A percentile compares a stretch with the other conserved stretches of the same genome.
phyloP scores from a whole-genome alignment of 345 rosid species.

The Salix exigua region DNA sequence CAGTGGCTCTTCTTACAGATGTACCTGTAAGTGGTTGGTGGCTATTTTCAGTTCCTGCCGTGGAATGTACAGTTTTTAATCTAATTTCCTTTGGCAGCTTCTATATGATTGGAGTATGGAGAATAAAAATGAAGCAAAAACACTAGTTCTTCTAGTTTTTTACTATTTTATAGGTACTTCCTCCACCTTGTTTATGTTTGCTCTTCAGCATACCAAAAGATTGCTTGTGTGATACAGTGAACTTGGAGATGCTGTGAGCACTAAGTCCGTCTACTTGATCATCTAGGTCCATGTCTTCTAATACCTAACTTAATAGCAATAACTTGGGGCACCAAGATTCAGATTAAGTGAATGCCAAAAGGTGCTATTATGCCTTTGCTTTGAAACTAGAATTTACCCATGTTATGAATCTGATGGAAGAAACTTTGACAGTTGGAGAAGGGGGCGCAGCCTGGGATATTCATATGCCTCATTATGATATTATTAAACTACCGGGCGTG shows the following conservation, averaged over 20 bases:
- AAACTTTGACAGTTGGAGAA: neutral
- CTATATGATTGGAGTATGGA: slow-evolving; percentile 43
- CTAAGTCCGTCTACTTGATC: neutral
- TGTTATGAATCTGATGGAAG: neutral
- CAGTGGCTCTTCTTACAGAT: slow-evolving; percentile 45
- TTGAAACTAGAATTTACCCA: neutral
- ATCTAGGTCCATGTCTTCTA: neutral
- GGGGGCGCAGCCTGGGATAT: neutral
- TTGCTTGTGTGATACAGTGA: neutral
- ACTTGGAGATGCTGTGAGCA: neutral
- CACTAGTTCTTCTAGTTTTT: slow-evolving; percentile 38
- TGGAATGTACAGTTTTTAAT: slow-evolving; percentile 1
- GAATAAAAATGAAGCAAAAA: slow-evolving; percentile 26
- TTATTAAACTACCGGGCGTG: neutral
- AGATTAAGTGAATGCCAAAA: neutral
- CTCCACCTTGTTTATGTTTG: slow-evolving; percentile 6
- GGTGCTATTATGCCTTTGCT: neutral
- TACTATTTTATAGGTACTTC: slow-evolving; percentile 58
- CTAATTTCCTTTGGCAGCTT: slow-evolving; percentile 33
- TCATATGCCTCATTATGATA: neutral
- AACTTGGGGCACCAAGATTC: neutral
- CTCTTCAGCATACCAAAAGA: slow-evolving; percentile 4
- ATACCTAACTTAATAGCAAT: neutral
- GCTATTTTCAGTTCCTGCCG: neutral
- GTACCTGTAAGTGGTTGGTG: slow-evolving; percentile 40